These are phyloP conservation scores for Russula brevipes DNA, from an alignment of 768 basidiomycete species.

Conservation along the genomic window DNA sequence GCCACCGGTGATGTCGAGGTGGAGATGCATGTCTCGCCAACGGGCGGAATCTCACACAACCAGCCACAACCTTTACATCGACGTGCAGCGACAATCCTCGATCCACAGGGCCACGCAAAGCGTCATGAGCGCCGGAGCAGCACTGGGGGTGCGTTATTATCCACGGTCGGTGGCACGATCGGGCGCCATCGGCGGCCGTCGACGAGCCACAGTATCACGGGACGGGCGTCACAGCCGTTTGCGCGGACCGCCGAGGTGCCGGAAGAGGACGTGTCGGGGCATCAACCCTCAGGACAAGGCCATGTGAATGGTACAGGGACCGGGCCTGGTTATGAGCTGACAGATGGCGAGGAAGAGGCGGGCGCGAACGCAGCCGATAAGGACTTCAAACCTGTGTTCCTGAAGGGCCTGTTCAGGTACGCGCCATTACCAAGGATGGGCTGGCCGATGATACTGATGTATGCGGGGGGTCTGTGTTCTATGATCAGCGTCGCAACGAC, in stretches of 20 bases:
- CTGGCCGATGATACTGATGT: slow-evolving; percentile 3
- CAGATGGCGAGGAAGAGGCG: slow-evolving; percentile 18
- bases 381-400: slow-evolving; percentile 89
- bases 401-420: slow-evolving; percentile 94
- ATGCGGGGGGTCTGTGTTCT: neutral
- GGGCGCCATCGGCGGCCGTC: slow-evolving; percentile 68
- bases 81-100: slow-evolving; percentile 71
- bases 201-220: slow-evolving; percentile 46
- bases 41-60: slow-evolving; percentile 34
- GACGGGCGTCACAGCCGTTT: slow-evolving; percentile 41
- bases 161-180: slow-evolving; percentile 47
- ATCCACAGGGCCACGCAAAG: slow-evolving; percentile 55
- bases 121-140: slow-evolving; percentile 75
- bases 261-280: slow-evolving; percentile 23
- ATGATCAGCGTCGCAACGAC: slow-evolving; percentile 82
- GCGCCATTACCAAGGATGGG: slow-evolving; percentile 26
- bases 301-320: slow-evolving; percentile 11
- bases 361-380: slow-evolving; percentile 40
- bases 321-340: neutral
- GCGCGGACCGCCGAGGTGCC: slow-evolving; percentile 45
- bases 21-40: slow-evolving; percentile 21
- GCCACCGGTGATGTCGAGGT: neutral
- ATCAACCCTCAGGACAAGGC: neutral
- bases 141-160: slow-evolving; percentile 58
- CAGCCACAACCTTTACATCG: slow-evolving; percentile 62